These are phyloP conservation scores for Epichloe sibirici DNA, from an alignment of 2,329 filamentous ascomycete species.

Conservation along the genomic window DNA sequence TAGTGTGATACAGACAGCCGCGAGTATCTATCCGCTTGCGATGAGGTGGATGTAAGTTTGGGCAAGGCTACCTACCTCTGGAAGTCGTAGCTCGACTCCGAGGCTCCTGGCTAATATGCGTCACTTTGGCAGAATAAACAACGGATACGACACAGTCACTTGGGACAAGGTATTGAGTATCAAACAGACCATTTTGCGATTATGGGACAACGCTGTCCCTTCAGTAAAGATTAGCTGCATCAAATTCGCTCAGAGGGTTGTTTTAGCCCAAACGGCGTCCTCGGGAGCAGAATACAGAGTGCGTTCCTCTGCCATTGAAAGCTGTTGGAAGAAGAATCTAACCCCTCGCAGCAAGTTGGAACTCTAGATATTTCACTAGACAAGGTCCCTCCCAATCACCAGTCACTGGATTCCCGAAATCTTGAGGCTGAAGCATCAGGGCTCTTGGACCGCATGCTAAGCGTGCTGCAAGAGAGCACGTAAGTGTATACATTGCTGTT, in stretches of 20 bases:
- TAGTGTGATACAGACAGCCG: slow-evolving; percentile 74
- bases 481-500: slow-evolving; percentile 29
- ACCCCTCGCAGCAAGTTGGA: slow-evolving; percentile 28
- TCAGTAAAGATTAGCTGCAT: slow-evolving; percentile 86
- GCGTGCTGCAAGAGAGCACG: slow-evolving; percentile 76
- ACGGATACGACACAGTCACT: slow-evolving; percentile 64
- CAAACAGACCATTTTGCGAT: slow-evolving; percentile 75
- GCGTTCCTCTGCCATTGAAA: slow-evolving; percentile 25
- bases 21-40: slow-evolving; percentile 85
- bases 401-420: slow-evolving; percentile 63
- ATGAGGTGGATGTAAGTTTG: slow-evolving; percentile 88
- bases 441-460: slow-evolving; percentile 76
- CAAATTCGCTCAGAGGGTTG: slow-evolving; percentile 91
- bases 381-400: slow-evolving; percentile 73
- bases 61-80: slow-evolving; percentile 18
- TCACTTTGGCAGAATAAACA: slow-evolving; percentile 58
- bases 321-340: neutral
- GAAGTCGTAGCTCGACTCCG: neutral
- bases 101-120: neutral
- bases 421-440: slow-evolving; percentile 90
- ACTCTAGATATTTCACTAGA: slow-evolving; percentile 68
- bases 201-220: slow-evolving; percentile 71
- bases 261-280: slow-evolving; percentile 83
- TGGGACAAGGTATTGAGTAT: slow-evolving; percentile 86
- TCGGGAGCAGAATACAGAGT: slow-evolving; percentile 72